phyloP scores from a whole-genome alignment of 2,329 filamentous ascomycete species.

The Cyanodermella asteris region DNA sequence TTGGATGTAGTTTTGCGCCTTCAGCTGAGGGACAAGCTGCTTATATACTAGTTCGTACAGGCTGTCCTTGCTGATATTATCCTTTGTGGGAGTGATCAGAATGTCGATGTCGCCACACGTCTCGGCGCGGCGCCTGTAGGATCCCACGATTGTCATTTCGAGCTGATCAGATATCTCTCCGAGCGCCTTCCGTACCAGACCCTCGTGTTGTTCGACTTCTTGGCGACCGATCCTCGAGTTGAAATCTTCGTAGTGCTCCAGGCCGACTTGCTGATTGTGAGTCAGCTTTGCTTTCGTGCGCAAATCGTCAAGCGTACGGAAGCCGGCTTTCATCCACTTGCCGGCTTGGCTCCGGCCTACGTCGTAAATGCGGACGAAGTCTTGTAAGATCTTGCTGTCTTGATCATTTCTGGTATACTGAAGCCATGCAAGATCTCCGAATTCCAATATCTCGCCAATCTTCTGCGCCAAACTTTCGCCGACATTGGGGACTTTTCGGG shows the following conservation, averaged over 20 bases:
- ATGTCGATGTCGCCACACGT: conserved; percentile 68
- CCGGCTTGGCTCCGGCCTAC: conserved; percentile 49
- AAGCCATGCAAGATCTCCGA: conserved; percentile 46
- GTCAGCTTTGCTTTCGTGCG: conserved; percentile 38
- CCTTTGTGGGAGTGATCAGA: conserved; percentile 54
- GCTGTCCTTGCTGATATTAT: conserved; percentile 32
- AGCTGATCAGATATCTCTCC: conserved; percentile 38
- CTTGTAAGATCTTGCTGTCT: conserved; percentile 38
- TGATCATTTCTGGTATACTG: conserved; percentile 49
- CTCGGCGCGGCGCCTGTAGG: conserved; percentile 57
- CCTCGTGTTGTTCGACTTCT: conserved; percentile 51
- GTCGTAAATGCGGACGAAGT: conserved; percentile 61
- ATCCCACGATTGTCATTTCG: conserved; percentile 57
- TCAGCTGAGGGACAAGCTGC: conserved; percentile 39
- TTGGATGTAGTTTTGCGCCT: conserved; percentile 42
- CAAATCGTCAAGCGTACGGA: conserved; percentile 54
- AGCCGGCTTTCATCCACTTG: conserved; percentile 56
- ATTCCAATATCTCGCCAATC: conserved; percentile 72
- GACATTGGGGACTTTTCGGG: conserved; percentile 43
- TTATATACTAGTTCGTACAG: conserved; percentile 41
- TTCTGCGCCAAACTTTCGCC: conserved; percentile 56
- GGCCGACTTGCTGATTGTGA: conserved; percentile 47
- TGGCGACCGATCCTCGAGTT: conserved; percentile 52
- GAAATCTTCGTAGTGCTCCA: conserved; percentile 65
- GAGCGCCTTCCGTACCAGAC: conserved; percentile 38